Evolutionary conservation across 2,329 filamentous ascomycete genomes (phyloP), one percentile per base, ranked within the genome.

Genomic region (Fusarium sp.): DNA sequence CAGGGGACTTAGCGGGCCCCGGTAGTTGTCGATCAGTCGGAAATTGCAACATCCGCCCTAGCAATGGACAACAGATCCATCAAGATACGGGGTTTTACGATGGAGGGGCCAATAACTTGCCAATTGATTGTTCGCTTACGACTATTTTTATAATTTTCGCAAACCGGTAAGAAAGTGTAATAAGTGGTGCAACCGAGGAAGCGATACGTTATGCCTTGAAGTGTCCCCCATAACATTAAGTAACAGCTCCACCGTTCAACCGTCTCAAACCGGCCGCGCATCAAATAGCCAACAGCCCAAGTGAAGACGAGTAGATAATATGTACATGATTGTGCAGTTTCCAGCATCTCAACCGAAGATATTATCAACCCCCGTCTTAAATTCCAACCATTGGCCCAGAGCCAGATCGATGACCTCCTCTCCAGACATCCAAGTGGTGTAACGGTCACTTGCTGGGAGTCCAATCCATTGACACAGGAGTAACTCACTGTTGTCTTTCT

Each of bases 11-110:
- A 8, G 48, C n/a, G 22, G 53, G 36, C 42, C 30, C 35, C 24
- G 36, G 56, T 39, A 69, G 48, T 18, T 54, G 64, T 68, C 64
- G 66, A 69, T 69, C 64, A 28, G 42, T 63, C 66, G 63, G 66
- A 68, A 35, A 53, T 69, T 69, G 55, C 56, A 62, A 42, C 42
- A 54, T 35, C 63, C 63, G 64, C 44, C 38, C 42, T 39, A 41
- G 41, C 22, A 44, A 66, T 38, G 20, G 36, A 26, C 36, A 62
- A 15, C n/a, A 69, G 39, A 36, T 32, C 35, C 45, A 22, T 32
- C 4, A 11, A 42, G 41, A 13, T 47, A 42, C 18, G 51, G 38
- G 20, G 35, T 39, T 35, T 35, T 44, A 35, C 5, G 5, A 30
- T 35, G 7, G 8, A 39, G 41, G 18, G 4, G 15, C 64, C 47